Conservation (phyloP, 495 filamentous ascomycete genomes). For the Hyaloscypha hepaticicola region DNA sequence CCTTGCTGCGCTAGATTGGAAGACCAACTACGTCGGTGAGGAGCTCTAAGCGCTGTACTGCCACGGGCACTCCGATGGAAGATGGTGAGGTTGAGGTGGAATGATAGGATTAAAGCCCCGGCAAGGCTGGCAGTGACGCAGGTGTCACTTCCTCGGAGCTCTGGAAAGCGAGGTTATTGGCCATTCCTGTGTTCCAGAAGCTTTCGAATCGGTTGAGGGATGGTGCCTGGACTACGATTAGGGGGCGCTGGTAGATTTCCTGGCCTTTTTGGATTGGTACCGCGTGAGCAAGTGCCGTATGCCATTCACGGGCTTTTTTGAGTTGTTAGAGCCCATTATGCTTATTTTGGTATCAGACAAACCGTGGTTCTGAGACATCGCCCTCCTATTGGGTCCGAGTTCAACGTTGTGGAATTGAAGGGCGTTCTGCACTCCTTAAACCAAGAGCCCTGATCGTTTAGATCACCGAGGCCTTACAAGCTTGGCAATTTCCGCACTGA, state of each 20-base stretch:
- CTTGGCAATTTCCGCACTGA: background rate
- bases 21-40: background rate
- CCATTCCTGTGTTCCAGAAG: background rate
- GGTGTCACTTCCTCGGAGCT: background rate
- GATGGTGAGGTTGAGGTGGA: background rate
- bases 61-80: background rate
- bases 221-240: background rate
- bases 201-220: background rate
- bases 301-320: background rate
- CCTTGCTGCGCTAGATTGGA: background rate
- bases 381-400: background rate
- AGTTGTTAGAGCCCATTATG: background rate
- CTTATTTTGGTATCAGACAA: background rate
- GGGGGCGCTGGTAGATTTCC: background rate
- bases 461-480: background rate
- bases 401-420: background rate
- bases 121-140: background rate
- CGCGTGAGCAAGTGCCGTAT: background rate
- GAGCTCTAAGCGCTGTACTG: background rate
- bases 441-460: background rate
- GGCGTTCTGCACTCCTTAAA: background rate
- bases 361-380: background rate
- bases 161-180: background rate
- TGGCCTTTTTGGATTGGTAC: background rate
- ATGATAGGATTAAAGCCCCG: background rate